phyloP scores from a whole-genome alignment of 345 rosid genomes.

The Syzygium grande region DNA sequence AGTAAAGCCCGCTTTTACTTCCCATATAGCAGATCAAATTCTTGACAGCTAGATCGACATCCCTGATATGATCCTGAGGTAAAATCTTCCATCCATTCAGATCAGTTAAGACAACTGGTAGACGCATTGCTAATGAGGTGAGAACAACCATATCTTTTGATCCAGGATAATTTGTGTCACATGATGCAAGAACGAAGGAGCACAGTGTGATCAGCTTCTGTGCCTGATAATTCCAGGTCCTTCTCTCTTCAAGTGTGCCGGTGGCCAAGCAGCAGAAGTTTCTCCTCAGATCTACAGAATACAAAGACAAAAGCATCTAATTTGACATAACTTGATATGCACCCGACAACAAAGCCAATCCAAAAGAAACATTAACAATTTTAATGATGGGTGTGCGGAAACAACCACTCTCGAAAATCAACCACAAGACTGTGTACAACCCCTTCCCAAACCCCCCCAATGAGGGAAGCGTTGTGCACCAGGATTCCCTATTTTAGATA shows the following conservation, averaged over 20 bases:
- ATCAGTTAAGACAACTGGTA: constrained; percentile 66
- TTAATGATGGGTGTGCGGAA: not conserved
- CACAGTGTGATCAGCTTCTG: constrained; percentile 58
- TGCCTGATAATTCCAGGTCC: constrained; percentile 58
- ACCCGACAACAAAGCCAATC: not conserved
- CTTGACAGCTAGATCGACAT: constrained; percentile 50
- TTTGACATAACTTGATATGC: not conserved
- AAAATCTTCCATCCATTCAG: constrained; percentile 58
- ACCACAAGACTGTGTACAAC: not conserved
- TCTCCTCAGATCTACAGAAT: constrained; percentile 44
- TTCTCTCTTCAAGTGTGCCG: constrained; percentile 59
- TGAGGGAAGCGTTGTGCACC: not conserved
- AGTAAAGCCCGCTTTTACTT: constrained; percentile 55
- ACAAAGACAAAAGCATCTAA: constrained; percentile 4
- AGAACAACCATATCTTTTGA: constrained; percentile 39
- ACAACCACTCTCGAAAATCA: not conserved
- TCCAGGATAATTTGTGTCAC: constrained; percentile 26
- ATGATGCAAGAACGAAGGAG: constrained; percentile 51
- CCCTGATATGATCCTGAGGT: constrained; percentile 23
- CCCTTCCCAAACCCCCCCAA: not conserved
- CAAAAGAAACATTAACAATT: not conserved
- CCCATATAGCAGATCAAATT: constrained; percentile 57
- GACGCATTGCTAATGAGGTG: constrained; percentile 53
- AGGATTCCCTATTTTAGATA: not conserved
- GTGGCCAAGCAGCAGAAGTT: constrained; percentile 59